Evolutionary conservation across 2,329 filamentous ascomycete species (phyloP), one percentile per base, ranked within the genome.

Genomic region (Daldinia sp.): DNA sequence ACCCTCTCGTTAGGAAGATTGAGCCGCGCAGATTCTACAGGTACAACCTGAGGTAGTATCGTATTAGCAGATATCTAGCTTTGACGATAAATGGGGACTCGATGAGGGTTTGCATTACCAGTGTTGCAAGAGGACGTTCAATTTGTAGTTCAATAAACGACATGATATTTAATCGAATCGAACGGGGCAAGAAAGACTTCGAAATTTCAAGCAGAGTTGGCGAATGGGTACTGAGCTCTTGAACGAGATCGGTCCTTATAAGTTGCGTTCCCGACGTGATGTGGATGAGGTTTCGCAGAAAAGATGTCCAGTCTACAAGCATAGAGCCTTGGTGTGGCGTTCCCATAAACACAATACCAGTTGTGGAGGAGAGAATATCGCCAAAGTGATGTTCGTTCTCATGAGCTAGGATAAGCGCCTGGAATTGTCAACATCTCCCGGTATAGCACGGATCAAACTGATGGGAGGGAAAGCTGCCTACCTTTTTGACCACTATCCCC

Each of bases 351-450:
- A 54, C 30, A 6, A 54, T 54, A 1, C 50, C 50, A 4, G 20
- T 37, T 6, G 30, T 37, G 2, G 30, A 54, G 10, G 50, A 54
- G 50, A 54, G 7, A 37, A 54, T 54, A 37, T 54, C 30, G n/a
- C 50, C 50, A 10, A 33, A 54, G 4, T 54, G 30, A 37, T 37
- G 50, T 1, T 54, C 13, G 10, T 54, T 37, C 30, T 54, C 50
- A 23, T 54, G 50, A 20, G 50, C 50, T 18, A 54, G 18, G 10
- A 54, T 37, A 37, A 54, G 50, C 15, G 50, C 50, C 50, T 54
- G 10, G 6, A 0, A 15, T 12, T 37, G 2, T 51, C 26, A 51
- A 33, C 3, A 51, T 30, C 2, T 33, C 6, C 4, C 13, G 48
- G 18, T 10, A 9, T 23, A 20, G 4, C 18, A 23, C 7, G 7